Evolutionary conservation across 345 rosid species (phyloP).

Genomic region (Hirschfeldia incana): DNA sequence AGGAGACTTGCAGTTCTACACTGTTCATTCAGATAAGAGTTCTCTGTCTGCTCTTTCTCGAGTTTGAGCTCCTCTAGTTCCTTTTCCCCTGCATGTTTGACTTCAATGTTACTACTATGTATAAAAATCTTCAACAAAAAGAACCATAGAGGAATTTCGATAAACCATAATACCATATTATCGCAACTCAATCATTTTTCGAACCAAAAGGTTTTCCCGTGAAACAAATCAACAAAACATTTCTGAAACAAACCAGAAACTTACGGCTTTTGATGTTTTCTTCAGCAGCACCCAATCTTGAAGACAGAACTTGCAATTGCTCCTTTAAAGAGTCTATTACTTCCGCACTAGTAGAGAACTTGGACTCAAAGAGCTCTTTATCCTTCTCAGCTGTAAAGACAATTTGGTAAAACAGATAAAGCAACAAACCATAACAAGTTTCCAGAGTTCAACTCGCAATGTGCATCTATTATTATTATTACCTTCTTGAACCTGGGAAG

Average conservation of each 20-base stretch:
- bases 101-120: slow-evolving; percentile 12
- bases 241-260: slow-evolving; percentile 29
- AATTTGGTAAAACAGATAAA: slow-evolving; percentile 26
- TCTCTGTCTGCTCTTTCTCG: slow-evolving; percentile 59
- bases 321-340: slow-evolving; percentile 35
- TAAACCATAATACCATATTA: background rate
- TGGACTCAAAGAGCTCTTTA: slow-evolving; percentile 26
- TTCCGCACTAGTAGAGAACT: slow-evolving; percentile 26
- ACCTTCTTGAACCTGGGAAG: slow-evolving; percentile 84
- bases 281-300: slow-evolving; percentile 49
- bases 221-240: slow-evolving; percentile 12
- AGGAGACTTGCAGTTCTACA: slow-evolving; percentile 50
- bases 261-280: slow-evolving; percentile 58
- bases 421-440: background rate
- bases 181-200: slow-evolving; percentile 3
- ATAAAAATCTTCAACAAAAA: background rate
- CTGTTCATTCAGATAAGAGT: slow-evolving; percentile 50
- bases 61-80: slow-evolving; percentile 61
- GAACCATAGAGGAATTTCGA: background rate
- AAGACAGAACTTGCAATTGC: slow-evolving; percentile 27
- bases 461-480: slow-evolving; percentile 15
- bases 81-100: slow-evolving; percentile 55
- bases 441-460: background rate
- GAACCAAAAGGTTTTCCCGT: background rate
- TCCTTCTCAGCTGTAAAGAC: slow-evolving; percentile 62